These are phyloP conservation scores for Boletus barrowsii DNA, from an alignment of 768 basidiomycete species.

Conservation along the genomic window DNA sequence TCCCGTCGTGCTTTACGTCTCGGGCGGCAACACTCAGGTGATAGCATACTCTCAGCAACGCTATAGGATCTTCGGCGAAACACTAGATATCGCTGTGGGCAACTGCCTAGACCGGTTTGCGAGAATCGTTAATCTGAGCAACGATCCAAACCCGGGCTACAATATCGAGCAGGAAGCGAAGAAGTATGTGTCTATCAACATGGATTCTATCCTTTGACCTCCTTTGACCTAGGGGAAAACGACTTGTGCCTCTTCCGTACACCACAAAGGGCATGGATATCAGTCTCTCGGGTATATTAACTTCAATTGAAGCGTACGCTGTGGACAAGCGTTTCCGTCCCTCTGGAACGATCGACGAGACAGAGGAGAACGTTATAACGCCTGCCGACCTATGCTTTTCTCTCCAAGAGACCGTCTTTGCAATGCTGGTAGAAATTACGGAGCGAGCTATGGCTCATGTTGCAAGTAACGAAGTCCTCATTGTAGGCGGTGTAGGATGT, in stretches of 20 bases:
- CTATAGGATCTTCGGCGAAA: conserved; percentile 98
- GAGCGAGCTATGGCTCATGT: conserved; percentile 99
- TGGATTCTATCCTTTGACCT: conserved; percentile 1
- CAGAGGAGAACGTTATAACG: conserved; percentile 70
- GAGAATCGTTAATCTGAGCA: conserved; percentile 87
- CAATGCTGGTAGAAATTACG: conserved; percentile 99
- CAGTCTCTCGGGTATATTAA: conserved; percentile 90
- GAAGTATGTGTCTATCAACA: conserved; percentile 46
- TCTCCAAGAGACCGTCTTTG: conserved; percentile 93
- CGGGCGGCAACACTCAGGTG: conserved; percentile 98
- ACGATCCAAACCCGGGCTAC: conserved; percentile 94
- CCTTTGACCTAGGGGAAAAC: conserved; percentile 63
- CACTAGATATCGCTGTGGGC: conserved; percentile 98
- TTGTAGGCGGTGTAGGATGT: conserved; percentile 99
- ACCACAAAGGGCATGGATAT: conserved; percentile 99
- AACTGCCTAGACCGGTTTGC: conserved; percentile 98
- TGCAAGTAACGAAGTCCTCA: conserved; percentile 90
- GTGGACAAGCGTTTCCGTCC: conserved; percentile 79
- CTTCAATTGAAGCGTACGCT: conserved; percentile 85
- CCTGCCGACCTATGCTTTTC: conserved; percentile 97
- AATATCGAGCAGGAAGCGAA: conserved; percentile 97
- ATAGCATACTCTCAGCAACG: conserved; percentile 98
- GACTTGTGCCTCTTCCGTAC: conserved; percentile 83
- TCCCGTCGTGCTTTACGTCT: conserved; percentile 96
- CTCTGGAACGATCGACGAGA: conserved; percentile 35